A percentile compares a stretch with the other conserved stretches of the same genome.
Conservation (phyloP, 192 early-diverging fungal genomes). For the Thoreauomyces humboldtii region DNA sequence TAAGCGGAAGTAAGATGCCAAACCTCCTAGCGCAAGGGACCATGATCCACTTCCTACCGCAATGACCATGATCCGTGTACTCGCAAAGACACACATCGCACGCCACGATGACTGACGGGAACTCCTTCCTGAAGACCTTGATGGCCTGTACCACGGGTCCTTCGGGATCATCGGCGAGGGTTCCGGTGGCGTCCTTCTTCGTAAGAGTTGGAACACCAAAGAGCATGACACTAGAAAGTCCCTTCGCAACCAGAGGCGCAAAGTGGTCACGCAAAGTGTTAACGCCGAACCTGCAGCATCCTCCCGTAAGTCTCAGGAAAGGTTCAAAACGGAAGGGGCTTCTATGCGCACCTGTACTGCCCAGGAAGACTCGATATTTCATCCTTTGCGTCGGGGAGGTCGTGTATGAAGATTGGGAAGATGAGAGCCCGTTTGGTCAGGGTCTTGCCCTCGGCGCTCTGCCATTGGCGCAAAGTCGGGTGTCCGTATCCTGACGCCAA, state of each 20-base stretch:
- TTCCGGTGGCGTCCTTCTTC: constrained; percentile 69
- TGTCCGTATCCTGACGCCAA: constrained; percentile 89
- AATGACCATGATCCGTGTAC: constrained; percentile 96
- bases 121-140: constrained; percentile 69
- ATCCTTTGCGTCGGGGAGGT: constrained; percentile 69
- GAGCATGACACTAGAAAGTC: constrained; percentile 80
- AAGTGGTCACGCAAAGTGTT: constrained; percentile 74
- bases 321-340: no score
- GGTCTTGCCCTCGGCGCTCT: constrained; percentile 35
- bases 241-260: constrained; percentile 81
- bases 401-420: constrained; percentile 93
- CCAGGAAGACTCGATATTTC: constrained; percentile 82
- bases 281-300: constrained; percentile 70
- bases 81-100: constrained; percentile 97
- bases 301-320: no score
- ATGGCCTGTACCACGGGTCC: constrained; percentile 86
- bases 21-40: constrained; percentile 38
- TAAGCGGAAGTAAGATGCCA: neutral
- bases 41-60: constrained; percentile 77
- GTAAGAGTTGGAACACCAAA: constrained; percentile 84
- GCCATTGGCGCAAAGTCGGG: constrained; percentile 76
- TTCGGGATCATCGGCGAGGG: constrained; percentile 76
- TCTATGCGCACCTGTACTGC: constrained; percentile 65
- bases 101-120: constrained; percentile 79
- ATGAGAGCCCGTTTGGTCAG: constrained; percentile 73